Evolutionary conservation across 257 asterid genomes (phyloP).

Genomic region (Solanum pimpinellifolium): DNA sequence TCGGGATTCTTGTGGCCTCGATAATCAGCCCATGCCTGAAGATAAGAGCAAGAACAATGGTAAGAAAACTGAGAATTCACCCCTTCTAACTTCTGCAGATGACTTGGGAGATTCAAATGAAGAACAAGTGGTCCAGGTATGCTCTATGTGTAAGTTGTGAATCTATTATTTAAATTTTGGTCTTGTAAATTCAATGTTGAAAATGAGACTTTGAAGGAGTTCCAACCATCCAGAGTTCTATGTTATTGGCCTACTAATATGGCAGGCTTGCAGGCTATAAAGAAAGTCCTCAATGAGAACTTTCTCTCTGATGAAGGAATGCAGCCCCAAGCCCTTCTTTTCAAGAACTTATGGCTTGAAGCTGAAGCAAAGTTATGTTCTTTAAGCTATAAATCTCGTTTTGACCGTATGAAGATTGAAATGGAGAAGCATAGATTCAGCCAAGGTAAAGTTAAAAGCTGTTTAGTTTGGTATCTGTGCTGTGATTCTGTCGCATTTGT

Average conservation of each 20-base stretch:
- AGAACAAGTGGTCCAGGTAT: slow-evolving; percentile 54
- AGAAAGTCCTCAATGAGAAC: slow-evolving; percentile 70
- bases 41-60: slow-evolving; percentile 8
- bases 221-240: background rate
- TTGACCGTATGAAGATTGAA: slow-evolving; percentile 55
- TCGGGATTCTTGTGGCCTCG: slow-evolving; percentile 11
- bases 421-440: slow-evolving; percentile 38
- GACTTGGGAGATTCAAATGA: slow-evolving; percentile 28
- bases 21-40: slow-evolving; percentile 8
- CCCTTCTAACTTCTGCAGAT: slow-evolving; percentile 18
- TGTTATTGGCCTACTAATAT: background rate
- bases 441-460: slow-evolving; percentile 40
- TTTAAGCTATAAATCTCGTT: slow-evolving; percentile 64
- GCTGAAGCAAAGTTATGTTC: slow-evolving; percentile 90
- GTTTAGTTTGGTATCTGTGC: background rate
- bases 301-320: slow-evolving; percentile 39
- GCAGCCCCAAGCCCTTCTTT: slow-evolving; percentile 53
- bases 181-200: background rate
- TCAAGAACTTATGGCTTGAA: slow-evolving; percentile 86
- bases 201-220: background rate
- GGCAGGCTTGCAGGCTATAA: slow-evolving; percentile 50
- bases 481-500: background rate
- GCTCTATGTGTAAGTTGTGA: background rate
- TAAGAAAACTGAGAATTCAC: slow-evolving; percentile 30
- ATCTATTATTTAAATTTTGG: background rate